These are phyloP conservation scores for Phoma herbarum DNA, from an alignment of 2,329 filamentous ascomycete genomes.

Conservation along the genomic window DNA sequence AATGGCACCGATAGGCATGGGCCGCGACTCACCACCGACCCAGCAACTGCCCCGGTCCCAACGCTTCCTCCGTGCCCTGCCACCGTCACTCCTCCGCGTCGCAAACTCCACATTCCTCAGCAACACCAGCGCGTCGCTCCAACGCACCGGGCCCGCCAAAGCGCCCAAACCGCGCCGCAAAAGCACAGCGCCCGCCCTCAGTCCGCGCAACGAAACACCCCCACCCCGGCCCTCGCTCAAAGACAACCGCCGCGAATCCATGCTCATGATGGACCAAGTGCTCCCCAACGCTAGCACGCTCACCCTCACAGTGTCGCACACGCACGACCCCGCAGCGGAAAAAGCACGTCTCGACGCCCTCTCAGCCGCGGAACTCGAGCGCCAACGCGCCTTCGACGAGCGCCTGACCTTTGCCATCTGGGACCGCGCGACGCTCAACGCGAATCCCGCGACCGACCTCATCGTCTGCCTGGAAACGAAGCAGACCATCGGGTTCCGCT, in stretches of 20 bases:
- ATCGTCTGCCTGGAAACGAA: conserved; percentile 90
- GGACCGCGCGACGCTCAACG: conserved; percentile 88
- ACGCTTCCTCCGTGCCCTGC: conserved; percentile 86
- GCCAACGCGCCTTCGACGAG: conserved; percentile 79
- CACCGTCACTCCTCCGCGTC: conserved; percentile 88
- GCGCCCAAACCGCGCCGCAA: conserved; percentile 48
- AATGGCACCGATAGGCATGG: conserved; percentile 63
- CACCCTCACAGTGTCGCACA: conserved; percentile 38
- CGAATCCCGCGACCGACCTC: conserved; percentile 92
- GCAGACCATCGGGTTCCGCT: conserved; percentile 92
- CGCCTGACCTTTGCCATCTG: conserved; percentile 93
- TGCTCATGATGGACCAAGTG: conserved; percentile 60
- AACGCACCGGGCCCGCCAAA: conserved; percentile 63
- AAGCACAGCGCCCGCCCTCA: conserved; percentile 32
- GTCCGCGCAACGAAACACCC: conserved; percentile 19
- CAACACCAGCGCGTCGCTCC: conserved; percentile 83
- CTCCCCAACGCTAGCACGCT: conserved; percentile 52
- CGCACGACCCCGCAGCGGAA: conserved; percentile 45
- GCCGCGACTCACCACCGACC: conserved; percentile 76
- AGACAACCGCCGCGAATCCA: conserved; percentile 55
- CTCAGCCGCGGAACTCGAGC: conserved; percentile 73
- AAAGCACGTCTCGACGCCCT: conserved; percentile 59
- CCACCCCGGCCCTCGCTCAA: conserved; percentile 34
- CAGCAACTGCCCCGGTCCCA: conserved; percentile 92
- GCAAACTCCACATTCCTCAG: conserved; percentile 97